Conservation (phyloP, 768 basidiomycete genomes). For the Royoungia palumana region DNA sequence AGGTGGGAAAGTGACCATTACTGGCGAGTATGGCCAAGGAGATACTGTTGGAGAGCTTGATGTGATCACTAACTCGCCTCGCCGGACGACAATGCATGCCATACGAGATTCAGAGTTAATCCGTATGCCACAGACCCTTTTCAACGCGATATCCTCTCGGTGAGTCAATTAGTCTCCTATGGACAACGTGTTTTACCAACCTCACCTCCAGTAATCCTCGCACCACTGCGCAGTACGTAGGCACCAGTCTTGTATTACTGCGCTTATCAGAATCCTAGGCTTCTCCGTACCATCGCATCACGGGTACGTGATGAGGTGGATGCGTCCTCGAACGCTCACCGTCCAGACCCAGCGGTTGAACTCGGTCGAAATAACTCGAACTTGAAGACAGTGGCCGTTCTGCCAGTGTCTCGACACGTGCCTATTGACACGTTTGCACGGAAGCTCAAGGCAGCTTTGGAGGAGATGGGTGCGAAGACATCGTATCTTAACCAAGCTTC, state of each 20-base stretch:
- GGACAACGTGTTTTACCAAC: neutral
- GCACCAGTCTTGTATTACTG: neutral
- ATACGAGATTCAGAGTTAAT: slow-evolving; percentile 98
- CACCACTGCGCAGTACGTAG: slow-evolving; percentile 74
- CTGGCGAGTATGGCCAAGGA: slow-evolving; percentile 94
- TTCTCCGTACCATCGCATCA: slow-evolving; percentile 87
- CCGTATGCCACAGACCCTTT: slow-evolving; percentile 93
- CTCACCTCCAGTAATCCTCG: slow-evolving; percentile 61
- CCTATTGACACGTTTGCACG: slow-evolving; percentile 88
- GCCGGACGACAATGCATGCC: slow-evolving; percentile 91
- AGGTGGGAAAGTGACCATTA: slow-evolving; percentile 71
- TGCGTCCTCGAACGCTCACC: slow-evolving; percentile 49
- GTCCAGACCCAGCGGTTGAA: slow-evolving; percentile 52
- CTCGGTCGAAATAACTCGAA: slow-evolving; percentile 79
- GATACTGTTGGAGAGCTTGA: slow-evolving; percentile 97
- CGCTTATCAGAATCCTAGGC: slow-evolving; percentile 36
- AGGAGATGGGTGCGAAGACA: slow-evolving; percentile 91
- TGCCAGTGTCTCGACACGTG: slow-evolving; percentile 83
- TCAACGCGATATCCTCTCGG: slow-evolving; percentile 94
- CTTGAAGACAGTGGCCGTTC: slow-evolving; percentile 89
- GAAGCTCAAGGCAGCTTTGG: slow-evolving; percentile 83
- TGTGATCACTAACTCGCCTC: slow-evolving; percentile 87
- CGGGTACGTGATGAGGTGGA: slow-evolving; percentile 85
- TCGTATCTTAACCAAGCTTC: slow-evolving; percentile 93
- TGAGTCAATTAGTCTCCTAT: slow-evolving; percentile 27